These are phyloP conservation scores for Xylariaceae sp. DNA, from an alignment of 2,329 filamentous ascomycete genomes.

Conservation along the genomic window DNA sequence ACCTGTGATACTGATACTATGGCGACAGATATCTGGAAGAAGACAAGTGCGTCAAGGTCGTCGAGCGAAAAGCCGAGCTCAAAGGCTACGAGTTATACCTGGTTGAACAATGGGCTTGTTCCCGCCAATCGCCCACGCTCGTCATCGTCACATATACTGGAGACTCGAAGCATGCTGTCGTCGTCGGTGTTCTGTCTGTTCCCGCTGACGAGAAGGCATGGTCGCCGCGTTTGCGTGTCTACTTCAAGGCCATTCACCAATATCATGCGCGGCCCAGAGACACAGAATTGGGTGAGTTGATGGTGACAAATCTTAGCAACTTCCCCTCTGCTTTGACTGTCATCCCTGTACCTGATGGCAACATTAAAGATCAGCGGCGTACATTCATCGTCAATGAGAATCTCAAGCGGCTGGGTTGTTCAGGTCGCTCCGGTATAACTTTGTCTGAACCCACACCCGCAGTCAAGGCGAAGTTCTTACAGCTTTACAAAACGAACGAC, in stretches of 20 bases:
- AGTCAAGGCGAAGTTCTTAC: constrained; percentile 84
- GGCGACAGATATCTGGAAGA: constrained; percentile 69
- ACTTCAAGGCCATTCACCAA: constrained; percentile 80
- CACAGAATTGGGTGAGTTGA: constrained; percentile 74
- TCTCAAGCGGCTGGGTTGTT: constrained; percentile 85
- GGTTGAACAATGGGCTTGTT: constrained; percentile 97
- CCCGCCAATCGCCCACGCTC: constrained; percentile 81
- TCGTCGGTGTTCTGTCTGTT: constrained; percentile 74
- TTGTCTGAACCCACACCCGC: constrained; percentile 72
- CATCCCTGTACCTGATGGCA: constrained; percentile 83
- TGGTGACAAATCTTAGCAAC: constrained; percentile 89
- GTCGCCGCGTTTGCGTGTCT: constrained; percentile 73
- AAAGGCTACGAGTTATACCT: constrained; percentile 88
- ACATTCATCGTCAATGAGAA: constrained; percentile 93
- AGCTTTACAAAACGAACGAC: constrained; percentile 83
- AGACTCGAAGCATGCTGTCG: constrained; percentile 70
- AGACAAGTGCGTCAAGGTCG: constrained; percentile 67
- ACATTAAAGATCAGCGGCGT: constrained; percentile 71
- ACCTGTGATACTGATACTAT: constrained; percentile 3
- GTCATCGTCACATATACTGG: constrained; percentile 92
- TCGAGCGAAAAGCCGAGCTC: constrained; percentile 65
- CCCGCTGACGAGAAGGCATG: constrained; percentile 74
- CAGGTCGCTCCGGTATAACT: constrained; percentile 80
- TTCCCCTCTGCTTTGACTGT: constrained; percentile 90
- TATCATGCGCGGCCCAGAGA: constrained; percentile 81